phyloP scores from a whole-genome alignment of 305 asterid genomes.

The Galium porrigens region DNA sequence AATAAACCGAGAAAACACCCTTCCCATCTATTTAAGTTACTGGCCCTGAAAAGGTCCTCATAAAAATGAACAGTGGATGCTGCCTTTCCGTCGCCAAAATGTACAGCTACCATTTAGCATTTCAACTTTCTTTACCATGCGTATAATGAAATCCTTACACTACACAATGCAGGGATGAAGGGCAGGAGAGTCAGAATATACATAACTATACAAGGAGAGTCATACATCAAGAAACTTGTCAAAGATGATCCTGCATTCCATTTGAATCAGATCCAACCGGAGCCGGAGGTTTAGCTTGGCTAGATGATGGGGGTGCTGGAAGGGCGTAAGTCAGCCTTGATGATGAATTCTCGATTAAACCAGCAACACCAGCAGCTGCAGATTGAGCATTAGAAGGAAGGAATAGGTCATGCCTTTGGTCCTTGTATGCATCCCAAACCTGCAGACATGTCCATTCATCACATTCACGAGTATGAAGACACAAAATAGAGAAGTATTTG shows the following conservation, averaged over 20 bases:
- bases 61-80: neutral
- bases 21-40: neutral
- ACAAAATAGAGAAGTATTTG: neutral
- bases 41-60: neutral
- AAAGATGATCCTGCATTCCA: slow-evolving; percentile 28
- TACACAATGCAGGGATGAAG: neutral
- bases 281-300: slow-evolving; percentile 35
- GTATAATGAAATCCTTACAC: neutral
- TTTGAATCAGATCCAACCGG: slow-evolving; percentile 33
- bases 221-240: neutral
- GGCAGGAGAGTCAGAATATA: slow-evolving; percentile 13
- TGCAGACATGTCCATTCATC: slow-evolving; percentile 22
- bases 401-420: slow-evolving; percentile 87
- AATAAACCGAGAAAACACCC: neutral
- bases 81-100: slow-evolving; percentile 6
- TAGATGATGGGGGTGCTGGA: slow-evolving; percentile 49
- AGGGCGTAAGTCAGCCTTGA: slow-evolving; percentile 72
- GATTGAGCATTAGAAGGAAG: slow-evolving; percentile 97
- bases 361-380: slow-evolving; percentile 94
- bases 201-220: slow-evolving; percentile 19
- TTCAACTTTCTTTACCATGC: slow-evolving; percentile 2
- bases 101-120: neutral
- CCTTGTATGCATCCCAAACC: slow-evolving; percentile 97
- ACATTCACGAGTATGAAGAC: neutral
- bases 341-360: slow-evolving; percentile 77